Percentiles rank a stretch among this genome's conserved stretches.
phyloP scores from a whole-genome alignment of 2,329 filamentous ascomycete genomes.

The Stagonosporopsis rhizophila region DNA sequence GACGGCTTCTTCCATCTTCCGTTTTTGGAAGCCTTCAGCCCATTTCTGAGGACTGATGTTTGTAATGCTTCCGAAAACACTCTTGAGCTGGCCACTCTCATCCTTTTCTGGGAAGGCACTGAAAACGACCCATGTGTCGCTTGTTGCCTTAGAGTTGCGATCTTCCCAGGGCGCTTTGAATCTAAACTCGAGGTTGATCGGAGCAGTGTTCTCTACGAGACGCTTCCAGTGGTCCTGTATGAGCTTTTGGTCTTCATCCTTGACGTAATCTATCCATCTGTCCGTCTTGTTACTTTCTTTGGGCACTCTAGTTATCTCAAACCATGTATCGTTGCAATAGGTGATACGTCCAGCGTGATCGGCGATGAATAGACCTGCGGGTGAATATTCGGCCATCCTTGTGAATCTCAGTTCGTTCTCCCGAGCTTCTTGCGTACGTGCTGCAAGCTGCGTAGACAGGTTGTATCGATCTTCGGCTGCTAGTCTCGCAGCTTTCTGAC shows the following conservation, averaged over 20 bases:
- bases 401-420: constrained; percentile 79
- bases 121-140: constrained; percentile 79
- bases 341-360: constrained; percentile 73
- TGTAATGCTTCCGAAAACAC: constrained; percentile 81
- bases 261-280: constrained; percentile 76
- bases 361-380: constrained; percentile 87
- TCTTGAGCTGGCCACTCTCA: constrained; percentile 69
- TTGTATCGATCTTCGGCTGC: constrained; percentile 80
- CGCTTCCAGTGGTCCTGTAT: constrained; percentile 69
- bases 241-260: constrained; percentile 67
- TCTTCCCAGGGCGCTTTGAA: constrained; percentile 73
- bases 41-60: constrained; percentile 88
- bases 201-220: constrained; percentile 66
- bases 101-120: constrained; percentile 77
- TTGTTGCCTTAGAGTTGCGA: constrained; percentile 61
- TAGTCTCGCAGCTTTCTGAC: constrained; percentile 74
- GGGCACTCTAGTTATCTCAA: constrained; percentile 71
- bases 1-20: constrained; percentile 79
- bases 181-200: constrained; percentile 75
- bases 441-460: constrained; percentile 75
- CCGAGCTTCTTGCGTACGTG: constrained; percentile 63
- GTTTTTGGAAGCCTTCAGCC: constrained; percentile 80
- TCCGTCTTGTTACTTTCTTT: constrained; percentile 65
- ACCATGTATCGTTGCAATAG: constrained; percentile 82
- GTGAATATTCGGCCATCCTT: constrained; percentile 83